Evolutionary conservation across 441 rosid species (phyloP), one percentile per base, ranked within the genome.

Genomic region (Erodium moschatum): DNA sequence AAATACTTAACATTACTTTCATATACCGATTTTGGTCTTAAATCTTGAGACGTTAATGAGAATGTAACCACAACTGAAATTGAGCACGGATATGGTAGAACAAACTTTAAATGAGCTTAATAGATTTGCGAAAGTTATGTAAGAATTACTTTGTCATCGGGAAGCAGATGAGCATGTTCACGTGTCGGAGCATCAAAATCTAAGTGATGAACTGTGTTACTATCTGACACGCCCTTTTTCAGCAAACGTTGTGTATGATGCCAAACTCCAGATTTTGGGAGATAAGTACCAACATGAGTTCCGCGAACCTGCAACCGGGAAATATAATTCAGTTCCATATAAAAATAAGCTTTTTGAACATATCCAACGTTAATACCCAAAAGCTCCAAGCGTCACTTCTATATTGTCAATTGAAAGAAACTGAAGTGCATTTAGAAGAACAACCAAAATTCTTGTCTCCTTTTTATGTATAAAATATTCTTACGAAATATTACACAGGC

Each of bases 101-200:
- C n/a, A 24, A 20, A 38, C 11, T 27, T 61, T n/a, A 38, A 64
- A 56, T 38, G 16, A 11, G 19, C 65, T 58, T 29, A 69, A 21
- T 31, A 38, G 24, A 40, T 18, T 5, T 27, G 11, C 9, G n/a
- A 70, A 12, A 44, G 21, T n/a, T 64, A 50, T 20, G 46, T 50
- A 75, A 67, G 74, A 71, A 76, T 73, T 91, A 94, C 99, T 76
- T 81, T 85, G 78, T 94, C 97, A 74, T 91, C 96, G 62, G 87
- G 83, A 64, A 91, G 84, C 75, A 81, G 86, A 72, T 80, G 85
- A 65, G 97, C 87, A 77, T 90, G 87, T 76, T 94, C 96, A 40
- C 99, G 96, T 31, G 99, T 94, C 71, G 99, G 97, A 73, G 99
- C 99, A 85, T 94, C 99, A 83, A 94, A 94, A 84, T 94, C 99